Evolutionary conservation across 78 protist genomes (phyloP).

Genomic region (Dictyostelium purpureum): DNA sequence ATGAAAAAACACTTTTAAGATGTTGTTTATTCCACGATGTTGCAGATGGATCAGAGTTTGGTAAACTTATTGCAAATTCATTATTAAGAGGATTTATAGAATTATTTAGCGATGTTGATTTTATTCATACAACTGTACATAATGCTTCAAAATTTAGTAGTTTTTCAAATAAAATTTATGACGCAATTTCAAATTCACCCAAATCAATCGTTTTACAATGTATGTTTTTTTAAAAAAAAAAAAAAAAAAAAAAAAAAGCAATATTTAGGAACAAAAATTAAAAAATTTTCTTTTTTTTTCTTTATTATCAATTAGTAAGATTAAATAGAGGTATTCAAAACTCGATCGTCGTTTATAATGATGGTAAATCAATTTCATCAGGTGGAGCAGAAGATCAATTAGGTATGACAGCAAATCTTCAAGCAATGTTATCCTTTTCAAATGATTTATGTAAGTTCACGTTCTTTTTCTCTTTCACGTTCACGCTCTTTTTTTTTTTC

Average conservation of each 20-base stretch:
- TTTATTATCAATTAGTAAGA: constrained; percentile 3
- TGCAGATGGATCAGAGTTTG: constrained; percentile 73
- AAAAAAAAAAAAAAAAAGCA: background rate
- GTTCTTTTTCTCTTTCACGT: too few relatives aligned
- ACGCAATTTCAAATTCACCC: constrained; percentile 59
- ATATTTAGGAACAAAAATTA: background rate
- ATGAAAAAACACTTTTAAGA: constrained; percentile 53
- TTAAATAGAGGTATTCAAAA: constrained; percentile 72
- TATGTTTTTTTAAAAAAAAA: background rate
- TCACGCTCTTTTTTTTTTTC: too few relatives aligned
- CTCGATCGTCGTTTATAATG: constrained; percentile 56
- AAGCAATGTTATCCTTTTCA: constrained; percentile 73
- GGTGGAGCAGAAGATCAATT: constrained; percentile 67
- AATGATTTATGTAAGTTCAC: constrained; percentile 52
- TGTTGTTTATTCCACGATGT: constrained; percentile 73
- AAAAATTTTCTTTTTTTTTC: background rate
- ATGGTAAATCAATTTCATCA: constrained; percentile 56
- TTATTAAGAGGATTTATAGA: constrained; percentile 67
- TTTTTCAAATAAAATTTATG: constrained; percentile 67
- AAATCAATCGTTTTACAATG: constrained; percentile 26
- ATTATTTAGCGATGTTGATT: constrained; percentile 56
- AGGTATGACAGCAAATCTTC: constrained; percentile 67
- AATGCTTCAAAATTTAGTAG: constrained; percentile 49
- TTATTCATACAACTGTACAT: constrained; percentile 34
- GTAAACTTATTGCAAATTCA: constrained; percentile 58